Base-by-base conservation (phyloP, 2,329 filamentous ascomycete species). In the Colletotrichum scovillei region DNA sequence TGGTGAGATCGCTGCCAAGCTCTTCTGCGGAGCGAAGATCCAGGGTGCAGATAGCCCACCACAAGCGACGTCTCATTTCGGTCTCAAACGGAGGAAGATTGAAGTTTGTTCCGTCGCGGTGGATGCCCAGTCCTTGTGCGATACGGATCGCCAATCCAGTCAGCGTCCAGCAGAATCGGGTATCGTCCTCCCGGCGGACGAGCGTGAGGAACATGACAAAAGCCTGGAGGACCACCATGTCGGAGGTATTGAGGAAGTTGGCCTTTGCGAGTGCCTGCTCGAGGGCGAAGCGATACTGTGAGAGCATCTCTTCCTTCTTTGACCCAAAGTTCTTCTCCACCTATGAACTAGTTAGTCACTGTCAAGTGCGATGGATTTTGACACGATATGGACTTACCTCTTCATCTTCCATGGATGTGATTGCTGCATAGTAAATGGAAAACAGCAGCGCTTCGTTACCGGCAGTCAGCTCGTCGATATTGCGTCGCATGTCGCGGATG, bases 401-500 rank as follows among this genome's bases (percentile, higher is more conserved):
- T 1, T 88, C 86, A n/a, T 90, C 86, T 42, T 90, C 88, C 67
- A 93, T 85, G 0, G 89, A 91, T 4, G 86, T 88, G 28, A 91
- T 85, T 4, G 89, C 88, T 2, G 86, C 85, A 62, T 88, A 90
- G 77, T 91, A 92, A 35, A 92, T 86, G 69, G 90, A 82, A 77
- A 93, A 93, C 77, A 92, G 86, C 12, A 94, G 81, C 0, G 91
- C 90, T 77, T 93, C 90, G 6, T 91, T 83, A 0, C 83, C 84
- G 0, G 88, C 86, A 0, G 84, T 86, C 1, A 95, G 84, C 38
- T 85, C 89, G 56, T 90, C 86, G 22, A 91, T 84, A 67, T 91
- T 89, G 52, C 86, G 87, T 46, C 90, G 86, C 1, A 92, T 86
- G n/a, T 90, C 86, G 22, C 91, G 86, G 49, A 95, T 87, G 0